Percentiles rank a stretch among this genome's conserved stretches.
Evolutionary conservation across 805 yeast genomes (phyloP).

Genomic region (Phaffomyces opuntiae): DNA sequence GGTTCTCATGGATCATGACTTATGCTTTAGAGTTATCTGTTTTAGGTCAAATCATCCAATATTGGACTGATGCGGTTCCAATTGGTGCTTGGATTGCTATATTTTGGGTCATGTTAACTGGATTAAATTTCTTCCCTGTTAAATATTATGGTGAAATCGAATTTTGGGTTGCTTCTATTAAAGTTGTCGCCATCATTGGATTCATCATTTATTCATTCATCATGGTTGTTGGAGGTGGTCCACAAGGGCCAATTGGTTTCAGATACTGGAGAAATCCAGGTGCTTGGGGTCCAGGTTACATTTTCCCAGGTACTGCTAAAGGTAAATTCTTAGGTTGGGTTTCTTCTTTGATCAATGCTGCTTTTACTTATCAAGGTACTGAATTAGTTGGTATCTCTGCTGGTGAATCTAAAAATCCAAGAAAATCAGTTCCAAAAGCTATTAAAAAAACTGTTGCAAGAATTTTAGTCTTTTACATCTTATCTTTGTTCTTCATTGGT

Average conservation of each 20-base stretch:
- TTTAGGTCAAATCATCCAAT: conserved; percentile 56
- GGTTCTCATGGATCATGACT: conserved; percentile 75
- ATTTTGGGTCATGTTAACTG: conserved; percentile 50
- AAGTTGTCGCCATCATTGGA: conserved; percentile 65
- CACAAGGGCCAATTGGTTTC: conserved; percentile 66
- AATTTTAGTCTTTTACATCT: conserved; percentile 58
- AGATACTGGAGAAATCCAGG: conserved; percentile 79
- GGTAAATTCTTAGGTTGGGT: conserved; percentile 66
- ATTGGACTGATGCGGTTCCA: conserved; percentile 67
- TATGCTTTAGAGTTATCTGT: conserved; percentile 69
- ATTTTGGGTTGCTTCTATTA: conserved; percentile 60
- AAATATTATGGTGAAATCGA: conserved; percentile 25
- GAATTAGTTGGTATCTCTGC: conserved; percentile 71
- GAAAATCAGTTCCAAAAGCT: conserved; percentile 66
- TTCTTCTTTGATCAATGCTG: conserved; percentile 60
- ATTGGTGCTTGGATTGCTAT: conserved; percentile 66
- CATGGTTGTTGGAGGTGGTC: conserved; percentile 73
- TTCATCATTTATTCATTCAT: conserved; percentile 58
- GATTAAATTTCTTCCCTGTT: conserved; percentile 58
- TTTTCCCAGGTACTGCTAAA: conserved; percentile 40
- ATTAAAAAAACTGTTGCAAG: conserved; percentile 62
- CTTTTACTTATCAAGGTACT: conserved; percentile 75
- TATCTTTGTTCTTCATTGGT: conserved; percentile 62
- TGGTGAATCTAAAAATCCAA: conserved; percentile 67
- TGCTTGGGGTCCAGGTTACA: conserved; percentile 62